These are phyloP conservation scores for Mediolabrus comicus DNA, from an alignment of 108 stramenopile species.

Conservation along the genomic window DNA sequence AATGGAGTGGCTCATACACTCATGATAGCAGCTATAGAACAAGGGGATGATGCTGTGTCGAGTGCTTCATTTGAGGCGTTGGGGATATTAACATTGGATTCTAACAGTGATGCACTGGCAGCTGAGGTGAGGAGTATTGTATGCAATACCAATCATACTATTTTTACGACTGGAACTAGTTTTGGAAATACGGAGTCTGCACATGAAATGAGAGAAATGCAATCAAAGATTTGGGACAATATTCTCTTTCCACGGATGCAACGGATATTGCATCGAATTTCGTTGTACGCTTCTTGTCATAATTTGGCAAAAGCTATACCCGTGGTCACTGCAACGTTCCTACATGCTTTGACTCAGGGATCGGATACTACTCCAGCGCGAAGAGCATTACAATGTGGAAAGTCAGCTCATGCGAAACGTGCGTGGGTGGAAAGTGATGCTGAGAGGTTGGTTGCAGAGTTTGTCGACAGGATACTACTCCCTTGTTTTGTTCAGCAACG, in stretches of 20 bases:
- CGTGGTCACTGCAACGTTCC: constrained; percentile 52
- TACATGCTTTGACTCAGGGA: constrained; percentile 53
- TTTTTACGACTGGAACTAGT: constrained; percentile 13
- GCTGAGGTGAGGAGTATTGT: constrained; percentile 18
- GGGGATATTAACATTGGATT: constrained; percentile 58
- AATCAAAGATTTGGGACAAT: constrained; percentile 55
- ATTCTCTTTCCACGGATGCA: constrained; percentile 61
- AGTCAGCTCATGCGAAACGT: constrained; percentile 31
- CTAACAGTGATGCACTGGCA: constrained; percentile 18
- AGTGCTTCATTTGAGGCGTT: constrained; percentile 60
- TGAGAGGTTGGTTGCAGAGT: constrained; percentile 21
- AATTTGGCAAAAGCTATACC: constrained; percentile 53
- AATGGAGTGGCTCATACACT: constrained; percentile 63
- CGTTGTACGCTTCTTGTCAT: constrained; percentile 24
- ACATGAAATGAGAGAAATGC: constrained; percentile 44
- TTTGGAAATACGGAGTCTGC: constrained; percentile 6
- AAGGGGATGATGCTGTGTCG: constrained; percentile 70
- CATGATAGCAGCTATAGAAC: constrained; percentile 56
- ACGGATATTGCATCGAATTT: constrained; percentile 48
- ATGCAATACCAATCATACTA: constrained; percentile 14
- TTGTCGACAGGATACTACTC: constrained; percentile 52
- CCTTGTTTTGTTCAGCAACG: constrained; percentile 39
- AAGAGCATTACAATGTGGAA: constrained; percentile 19
- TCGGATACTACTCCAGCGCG: constrained; percentile 38
- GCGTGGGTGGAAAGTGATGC: constrained; percentile 49